Conservation (phyloP, 2,329 filamentous ascomycete genomes). For the Phialophora macrospora region DNA sequence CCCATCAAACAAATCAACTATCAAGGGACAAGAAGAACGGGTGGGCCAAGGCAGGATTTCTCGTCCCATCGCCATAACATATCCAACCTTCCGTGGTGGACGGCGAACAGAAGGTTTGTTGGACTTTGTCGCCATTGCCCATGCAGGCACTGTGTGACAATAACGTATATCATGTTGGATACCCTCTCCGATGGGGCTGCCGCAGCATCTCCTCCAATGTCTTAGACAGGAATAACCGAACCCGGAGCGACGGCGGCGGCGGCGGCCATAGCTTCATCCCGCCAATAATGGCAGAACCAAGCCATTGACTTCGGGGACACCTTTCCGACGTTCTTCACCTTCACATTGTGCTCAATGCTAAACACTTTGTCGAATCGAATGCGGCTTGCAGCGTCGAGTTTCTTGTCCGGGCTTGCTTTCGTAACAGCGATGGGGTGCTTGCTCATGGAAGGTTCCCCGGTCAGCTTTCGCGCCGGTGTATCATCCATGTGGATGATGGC, state of each 20-base stretch:
- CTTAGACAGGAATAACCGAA: neutral
- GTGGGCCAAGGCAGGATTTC: neutral
- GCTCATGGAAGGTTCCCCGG: conserved; percentile 42
- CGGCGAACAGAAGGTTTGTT: neutral
- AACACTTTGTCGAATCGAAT: conserved; percentile 51
- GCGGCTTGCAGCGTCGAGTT: conserved; percentile 45
- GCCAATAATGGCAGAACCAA: conserved; percentile 37
- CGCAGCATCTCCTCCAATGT: neutral
- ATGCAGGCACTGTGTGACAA: neutral
- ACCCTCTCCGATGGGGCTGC: no score
- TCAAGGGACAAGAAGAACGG: neutral
- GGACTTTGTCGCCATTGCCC: neutral
- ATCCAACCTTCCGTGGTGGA: neutral
- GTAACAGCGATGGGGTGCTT: conserved; percentile 48
- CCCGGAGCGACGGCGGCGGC: neutral
- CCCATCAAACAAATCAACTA: no score
- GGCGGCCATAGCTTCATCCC: neutral
- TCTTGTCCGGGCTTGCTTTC: conserved; percentile 37
- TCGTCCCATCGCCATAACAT: neutral
- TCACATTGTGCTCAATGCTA: conserved; percentile 52
- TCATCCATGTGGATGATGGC: conserved; percentile 46
- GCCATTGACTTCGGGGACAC: conserved; percentile 42
- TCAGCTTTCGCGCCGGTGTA: conserved; percentile 23
- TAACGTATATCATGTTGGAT: neutral
- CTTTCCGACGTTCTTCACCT: conserved; percentile 48